A percentile compares a stretch with the other conserved stretches of the same genome.
These are phyloP conservation scores for Vitis hybrid DNA, from an alignment of 177 flowering plant species.

Conservation along the genomic window DNA sequence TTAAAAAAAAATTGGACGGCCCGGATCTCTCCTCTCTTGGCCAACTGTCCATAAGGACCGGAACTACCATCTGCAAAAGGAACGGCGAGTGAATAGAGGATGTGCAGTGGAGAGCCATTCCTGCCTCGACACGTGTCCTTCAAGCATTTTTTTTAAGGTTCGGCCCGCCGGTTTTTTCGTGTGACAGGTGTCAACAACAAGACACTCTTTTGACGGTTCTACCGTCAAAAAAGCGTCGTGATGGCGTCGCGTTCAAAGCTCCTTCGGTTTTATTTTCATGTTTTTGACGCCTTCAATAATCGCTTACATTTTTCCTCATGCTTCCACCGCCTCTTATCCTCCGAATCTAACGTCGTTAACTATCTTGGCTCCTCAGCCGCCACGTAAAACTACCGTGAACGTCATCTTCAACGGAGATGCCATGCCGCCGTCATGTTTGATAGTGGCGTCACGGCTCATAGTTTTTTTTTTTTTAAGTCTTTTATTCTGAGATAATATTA, in stretches of 20 bases:
- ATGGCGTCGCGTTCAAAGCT: conserved; percentile 5
- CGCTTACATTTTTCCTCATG: conserved; percentile 6
- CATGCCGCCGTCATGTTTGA: conserved; percentile 9
- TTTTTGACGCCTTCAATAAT: neutral
- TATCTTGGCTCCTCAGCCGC: neutral
- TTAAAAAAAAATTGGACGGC: neutral
- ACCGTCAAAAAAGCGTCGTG: conserved; percentile 1
- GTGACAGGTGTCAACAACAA: conserved; percentile 17
- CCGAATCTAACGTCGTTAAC: conserved; percentile 29
- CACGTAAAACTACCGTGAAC: conserved; percentile 14
- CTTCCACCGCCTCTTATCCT: conserved; percentile 18
- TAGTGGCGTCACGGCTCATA: neutral
- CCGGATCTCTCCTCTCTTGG: neutral
- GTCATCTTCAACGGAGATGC: conserved; percentile 19
- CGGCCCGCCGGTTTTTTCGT: conserved; percentile 11
- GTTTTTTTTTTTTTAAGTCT: neutral
- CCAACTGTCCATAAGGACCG: conserved; percentile 6
- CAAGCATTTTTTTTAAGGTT: neutral
- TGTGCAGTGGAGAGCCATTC: conserved; percentile 4
- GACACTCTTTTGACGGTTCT: conserved; percentile 3
- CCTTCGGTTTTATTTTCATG: neutral
- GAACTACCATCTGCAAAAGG: conserved; percentile 13
- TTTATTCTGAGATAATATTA: conserved; percentile 20
- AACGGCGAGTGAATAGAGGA: conserved; percentile 15
- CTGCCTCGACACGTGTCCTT: conserved; percentile 4